These are phyloP conservation scores for Blastobotrys arbuscula DNA, from an alignment of 1,139 yeast species.

Conservation along the genomic window DNA sequence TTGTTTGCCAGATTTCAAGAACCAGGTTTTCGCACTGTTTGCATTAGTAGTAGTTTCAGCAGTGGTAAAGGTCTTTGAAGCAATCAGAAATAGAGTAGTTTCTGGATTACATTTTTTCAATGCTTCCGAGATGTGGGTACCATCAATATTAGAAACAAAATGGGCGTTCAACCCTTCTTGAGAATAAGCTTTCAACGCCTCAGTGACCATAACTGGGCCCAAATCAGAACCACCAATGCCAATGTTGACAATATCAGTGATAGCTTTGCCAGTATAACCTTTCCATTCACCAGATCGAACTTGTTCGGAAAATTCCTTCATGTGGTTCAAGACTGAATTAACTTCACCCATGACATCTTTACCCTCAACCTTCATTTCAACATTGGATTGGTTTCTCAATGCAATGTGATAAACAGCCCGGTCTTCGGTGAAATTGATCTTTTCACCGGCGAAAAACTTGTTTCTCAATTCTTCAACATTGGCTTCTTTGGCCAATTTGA, in stretches of 20 bases:
- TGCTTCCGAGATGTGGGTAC: constrained; percentile 93
- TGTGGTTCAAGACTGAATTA: constrained; percentile 83
- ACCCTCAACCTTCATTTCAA: constrained; percentile 85
- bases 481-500: constrained; percentile 85
- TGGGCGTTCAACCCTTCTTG: constrained; percentile 72
- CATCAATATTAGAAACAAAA: constrained; percentile 97
- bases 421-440: constrained; percentile 91
- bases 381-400: constrained; percentile 82
- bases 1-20: constrained; percentile 66
- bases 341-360: constrained; percentile 85
- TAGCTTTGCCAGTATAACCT: constrained; percentile 92
- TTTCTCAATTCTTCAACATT: constrained; percentile 82
- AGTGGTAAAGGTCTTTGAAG: constrained; percentile 97
- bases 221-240: constrained; percentile 99
- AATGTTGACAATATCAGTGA: constrained; percentile 91
- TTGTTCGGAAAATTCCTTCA: constrained; percentile 87
- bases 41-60: constrained; percentile 98
- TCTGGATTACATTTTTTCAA: constrained; percentile 74
- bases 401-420: constrained; percentile 98
- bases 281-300: constrained; percentile 93
- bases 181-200: constrained; percentile 88
- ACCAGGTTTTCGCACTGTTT: constrained; percentile 91
- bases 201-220: constrained; percentile 99
- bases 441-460: constrained; percentile 85
- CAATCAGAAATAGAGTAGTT: constrained; percentile 88